Evolutionary conservation across 1,284 basidiomycete species (phyloP), one percentile per base, ranked within the genome.

Genomic region (Neolentinus lepideus): DNA sequence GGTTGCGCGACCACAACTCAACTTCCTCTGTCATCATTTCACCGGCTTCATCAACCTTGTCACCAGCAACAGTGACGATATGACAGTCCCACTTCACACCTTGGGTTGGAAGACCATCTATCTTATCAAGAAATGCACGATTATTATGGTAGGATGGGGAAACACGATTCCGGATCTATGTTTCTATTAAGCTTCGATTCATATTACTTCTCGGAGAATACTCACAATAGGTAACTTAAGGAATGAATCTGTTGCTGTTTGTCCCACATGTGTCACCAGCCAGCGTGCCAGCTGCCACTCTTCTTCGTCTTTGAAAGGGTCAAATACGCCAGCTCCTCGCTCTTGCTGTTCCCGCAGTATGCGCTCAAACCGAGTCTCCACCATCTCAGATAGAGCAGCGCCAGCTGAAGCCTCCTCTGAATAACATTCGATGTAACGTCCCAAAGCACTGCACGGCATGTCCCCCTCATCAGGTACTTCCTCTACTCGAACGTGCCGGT

Each of bases 1-100:
- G 66, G 54, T 73, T 60, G 0, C 66, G 46, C 6, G 51, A 26
- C 71, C 70, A 72, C 0, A 71, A 46, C 47, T 72, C 65, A 0
- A 69, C 50, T 9, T 60, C 58, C 52, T 63, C 65, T 0, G 22
- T 51, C 27, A 61, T 33, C 0, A 26, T 14, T 3, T 61, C 29
- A 3, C 57, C 58, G 36, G 61, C 54, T 9, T 62, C 55, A 12
- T 58, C 60, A 3, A 38, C 8, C 4, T 55, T 12, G 51, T 67
- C 61, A 0, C 68, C 69, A 1, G 27, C 47, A 3, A 66, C 48
- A 46, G 8, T 50, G 53, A 12, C 63, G 47, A 22, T 55, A 54
- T 11, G 36, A n/a, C n/a, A n/a, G n/a, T n/a, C n/a, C 61, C 65
- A 66, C 2, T 25, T 24, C 1, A 57, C 57, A 2, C 61, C 63